Evolutionary conservation across 2,329 filamentous ascomycete species (phyloP).

Genomic region (Fusarium neocosmosporiellum): DNA sequence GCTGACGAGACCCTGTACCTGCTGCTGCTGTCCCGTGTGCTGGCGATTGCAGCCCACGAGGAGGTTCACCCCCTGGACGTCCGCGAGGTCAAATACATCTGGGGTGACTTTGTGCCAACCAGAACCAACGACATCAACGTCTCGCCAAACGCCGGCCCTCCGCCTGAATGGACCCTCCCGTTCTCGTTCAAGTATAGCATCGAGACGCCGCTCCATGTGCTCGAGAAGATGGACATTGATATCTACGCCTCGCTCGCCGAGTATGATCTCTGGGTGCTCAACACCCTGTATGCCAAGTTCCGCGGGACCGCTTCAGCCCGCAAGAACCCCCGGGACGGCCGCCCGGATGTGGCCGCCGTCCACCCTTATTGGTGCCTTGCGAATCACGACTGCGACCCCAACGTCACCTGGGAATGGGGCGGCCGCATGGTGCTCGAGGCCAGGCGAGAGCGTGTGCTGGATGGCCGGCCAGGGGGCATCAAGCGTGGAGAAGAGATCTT

Average conservation of each 20-base stretch:
- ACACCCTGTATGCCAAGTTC: constrained; percentile 93
- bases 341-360: constrained; percentile 91
- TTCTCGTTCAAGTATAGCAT: constrained; percentile 84
- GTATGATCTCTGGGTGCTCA: constrained; percentile 85
- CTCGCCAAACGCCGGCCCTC: constrained; percentile 65
- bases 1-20: constrained; percentile 72
- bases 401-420: constrained; percentile 94
- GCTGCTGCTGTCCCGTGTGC: constrained; percentile 68
- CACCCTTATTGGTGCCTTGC: constrained; percentile 97
- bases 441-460: constrained; percentile 66
- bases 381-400: constrained; percentile 96
- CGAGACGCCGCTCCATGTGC: constrained; percentile 77
- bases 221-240: constrained; percentile 88
- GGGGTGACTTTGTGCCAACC: constrained; percentile 72
- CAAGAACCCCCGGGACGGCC: constrained; percentile 79
- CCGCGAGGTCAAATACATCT: constrained; percentile 73
- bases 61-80: constrained; percentile 72
- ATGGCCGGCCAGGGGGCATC: constrained; percentile 68
- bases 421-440: constrained; percentile 79
- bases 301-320: constrained; percentile 91
- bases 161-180: constrained; percentile 74
- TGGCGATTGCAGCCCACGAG: constrained; percentile 73
- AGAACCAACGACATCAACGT: constrained; percentile 64
- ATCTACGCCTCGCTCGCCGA: constrained; percentile 69
- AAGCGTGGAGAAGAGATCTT: constrained; percentile 85